Base-by-base conservation (phyloP, 345 rosid genomes). In the Fremontodendron californicum region DNA sequence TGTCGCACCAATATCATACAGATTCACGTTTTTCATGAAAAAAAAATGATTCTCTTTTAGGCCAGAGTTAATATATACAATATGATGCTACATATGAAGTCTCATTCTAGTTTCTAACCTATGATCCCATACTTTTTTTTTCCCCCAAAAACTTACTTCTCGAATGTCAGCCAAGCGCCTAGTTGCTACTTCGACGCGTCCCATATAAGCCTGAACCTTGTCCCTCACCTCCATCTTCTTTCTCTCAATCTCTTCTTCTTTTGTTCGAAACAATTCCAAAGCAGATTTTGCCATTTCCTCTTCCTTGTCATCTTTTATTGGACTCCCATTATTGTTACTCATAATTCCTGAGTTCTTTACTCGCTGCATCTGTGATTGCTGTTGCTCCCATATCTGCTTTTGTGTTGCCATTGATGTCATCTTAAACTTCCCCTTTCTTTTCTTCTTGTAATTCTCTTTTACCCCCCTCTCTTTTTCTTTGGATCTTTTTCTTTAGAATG, bases 191-290 rank as follows among this genome's bases (percentile, higher is more conserved):
- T 92, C 94, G 0, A 86, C 94, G 0, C 89, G 92, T 68, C 94
- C 99, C 19, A 96, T 78, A 72, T 90, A 90, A 75, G 88, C 79
- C 43, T 88, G 85, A 15, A 96, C 98, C 71, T 81, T 91, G 54
- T 87, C 91, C 75, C 82, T 88, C 6, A 96, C 88, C 87, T 92
- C 94, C 83, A 82, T 84, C 85, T 89, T 92, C 87, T 84, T 93
- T 87, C 78, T 93, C 85, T 92, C 94, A 73, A 96, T 96, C 93
- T 92, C 98, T 76, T 96, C 98, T 87, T 93, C 99, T 46, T 91
- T 96, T 2, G 88, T 88, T 63, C 87, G 83, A 83, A 92, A 92
- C 87, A 87, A 65, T 21, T 87, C 93, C 71, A 93, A 75, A 23
- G 98, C 92, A 9, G 96, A 90, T 37, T 86, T 92, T 0, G 94